Evolutionary conservation across 2,329 filamentous ascomycete genomes (phyloP).

Genomic region (Furcasterigmium furcatum): DNA sequence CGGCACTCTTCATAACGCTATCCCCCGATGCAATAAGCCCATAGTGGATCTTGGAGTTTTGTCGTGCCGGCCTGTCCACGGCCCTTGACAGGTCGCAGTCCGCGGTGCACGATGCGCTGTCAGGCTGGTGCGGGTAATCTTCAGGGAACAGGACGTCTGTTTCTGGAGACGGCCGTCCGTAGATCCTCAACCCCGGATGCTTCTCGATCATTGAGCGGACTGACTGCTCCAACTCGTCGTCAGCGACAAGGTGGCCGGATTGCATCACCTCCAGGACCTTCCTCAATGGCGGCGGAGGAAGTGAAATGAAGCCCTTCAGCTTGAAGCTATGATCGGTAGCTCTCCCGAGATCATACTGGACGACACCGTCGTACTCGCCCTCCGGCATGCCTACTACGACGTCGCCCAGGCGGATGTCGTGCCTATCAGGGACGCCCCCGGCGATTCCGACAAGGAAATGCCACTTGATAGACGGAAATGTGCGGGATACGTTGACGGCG

Average conservation of each 20-base stretch:
- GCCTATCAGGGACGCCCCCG: constrained; percentile 15
- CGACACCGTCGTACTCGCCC: not conserved
- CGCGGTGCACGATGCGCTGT: no score
- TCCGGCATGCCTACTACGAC: constrained; percentile 14
- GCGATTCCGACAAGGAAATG: constrained; percentile 17
- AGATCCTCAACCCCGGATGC: not conserved
- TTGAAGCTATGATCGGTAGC: not conserved
- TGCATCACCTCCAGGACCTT: not conserved
- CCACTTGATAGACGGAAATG: constrained; percentile 22
- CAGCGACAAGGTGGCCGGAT: not conserved
- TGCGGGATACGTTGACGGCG: constrained; percentile 24
- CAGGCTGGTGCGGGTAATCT: not conserved
- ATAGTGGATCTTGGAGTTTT: constrained; percentile 4
- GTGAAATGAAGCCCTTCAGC: not conserved
- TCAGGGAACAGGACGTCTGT: constrained; percentile 1
- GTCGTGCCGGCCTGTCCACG: not conserved
- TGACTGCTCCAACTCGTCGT: not conserved
- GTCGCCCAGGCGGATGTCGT: constrained; percentile 19
- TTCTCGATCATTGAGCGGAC: not conserved
- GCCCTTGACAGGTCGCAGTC: not conserved
- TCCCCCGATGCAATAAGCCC: constrained; percentile 4
- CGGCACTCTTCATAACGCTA: constrained; percentile 1
- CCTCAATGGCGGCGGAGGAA: not conserved
- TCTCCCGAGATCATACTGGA: constrained; percentile 12
- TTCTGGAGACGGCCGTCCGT: not conserved